phyloP scores from a whole-genome alignment of 768 basidiomycete genomes.

The Kwoniella mangroviensis region DNA sequence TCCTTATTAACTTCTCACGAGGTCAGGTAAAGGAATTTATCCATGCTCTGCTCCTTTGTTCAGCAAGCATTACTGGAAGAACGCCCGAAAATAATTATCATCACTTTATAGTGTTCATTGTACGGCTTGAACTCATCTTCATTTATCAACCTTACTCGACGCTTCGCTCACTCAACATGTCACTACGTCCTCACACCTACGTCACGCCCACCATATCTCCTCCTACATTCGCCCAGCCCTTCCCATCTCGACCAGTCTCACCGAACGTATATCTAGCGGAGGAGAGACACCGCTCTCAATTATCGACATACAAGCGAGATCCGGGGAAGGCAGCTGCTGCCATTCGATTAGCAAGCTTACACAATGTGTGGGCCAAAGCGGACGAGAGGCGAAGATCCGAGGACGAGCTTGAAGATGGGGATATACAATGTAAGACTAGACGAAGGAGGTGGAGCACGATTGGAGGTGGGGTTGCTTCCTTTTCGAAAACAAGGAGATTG shows the following conservation, averaged over 20 bases:
- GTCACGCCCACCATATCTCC: background rate
- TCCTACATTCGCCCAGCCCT: background rate
- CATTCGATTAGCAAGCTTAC: background rate
- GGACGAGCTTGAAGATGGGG: slow-evolving; percentile 11
- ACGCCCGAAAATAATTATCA: background rate
- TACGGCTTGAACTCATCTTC: background rate
- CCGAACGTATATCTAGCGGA: slow-evolving; percentile 5
- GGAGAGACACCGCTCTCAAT: slow-evolving; percentile 10
- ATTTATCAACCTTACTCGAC: background rate
- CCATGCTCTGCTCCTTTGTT: background rate
- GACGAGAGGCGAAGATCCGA: background rate
- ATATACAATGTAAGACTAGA: background rate
- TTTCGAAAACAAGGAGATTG: background rate
- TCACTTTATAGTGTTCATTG: background rate
- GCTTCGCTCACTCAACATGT: background rate
- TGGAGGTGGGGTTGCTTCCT: background rate
- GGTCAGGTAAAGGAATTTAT: no score
- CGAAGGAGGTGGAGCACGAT: background rate
- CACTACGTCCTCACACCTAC: slow-evolving; percentile 12
- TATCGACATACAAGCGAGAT: slow-evolving; percentile 14
- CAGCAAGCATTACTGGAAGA: background rate
- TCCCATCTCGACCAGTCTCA: background rate
- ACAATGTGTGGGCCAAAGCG: background rate
- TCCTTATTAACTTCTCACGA: no score
- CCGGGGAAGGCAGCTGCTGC: slow-evolving; percentile 1